Conservation (phyloP, 1,284 basidiomycete species). For the Cystobasidium pallidum region DNA sequence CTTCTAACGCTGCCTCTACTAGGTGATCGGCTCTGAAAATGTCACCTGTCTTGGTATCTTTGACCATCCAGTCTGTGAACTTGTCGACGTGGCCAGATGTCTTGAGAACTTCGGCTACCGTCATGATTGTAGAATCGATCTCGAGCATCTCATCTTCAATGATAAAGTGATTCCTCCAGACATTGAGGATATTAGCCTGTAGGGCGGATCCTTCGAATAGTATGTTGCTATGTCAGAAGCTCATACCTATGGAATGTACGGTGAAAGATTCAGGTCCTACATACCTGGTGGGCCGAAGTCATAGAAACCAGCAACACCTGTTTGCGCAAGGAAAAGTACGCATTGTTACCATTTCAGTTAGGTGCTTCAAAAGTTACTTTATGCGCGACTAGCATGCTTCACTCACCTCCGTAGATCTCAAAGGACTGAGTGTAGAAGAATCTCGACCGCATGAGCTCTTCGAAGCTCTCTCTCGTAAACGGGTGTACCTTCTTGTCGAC, state of each 20-base stretch:
- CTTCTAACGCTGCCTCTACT: constrained; percentile 89
- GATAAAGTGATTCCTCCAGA: constrained; percentile 99
- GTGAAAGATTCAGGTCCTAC: neutral
- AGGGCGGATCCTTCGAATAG: constrained; percentile 85
- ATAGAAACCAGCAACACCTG: constrained; percentile 86
- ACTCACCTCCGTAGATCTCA: constrained; percentile 92
- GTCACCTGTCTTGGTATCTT: constrained; percentile 90
- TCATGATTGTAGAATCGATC: constrained; percentile 98
- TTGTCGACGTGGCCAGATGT: constrained; percentile 97
- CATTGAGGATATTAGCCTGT: constrained; percentile 94
- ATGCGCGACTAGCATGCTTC: constrained; percentile 45
- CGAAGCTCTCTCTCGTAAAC: constrained; percentile 86
- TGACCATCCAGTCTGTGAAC: constrained; percentile 99
- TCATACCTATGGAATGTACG: neutral
- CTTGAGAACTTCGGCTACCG: constrained; percentile 91
- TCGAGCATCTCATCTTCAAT: constrained; percentile 99
- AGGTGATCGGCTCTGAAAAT: constrained; percentile 97
- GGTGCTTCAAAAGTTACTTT: neutral
- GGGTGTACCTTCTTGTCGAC: constrained; percentile 84
- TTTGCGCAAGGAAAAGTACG: neutral
- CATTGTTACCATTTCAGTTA: constrained; percentile 6
- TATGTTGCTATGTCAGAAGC: constrained; percentile 53
- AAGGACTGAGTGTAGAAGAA: constrained; percentile 99
- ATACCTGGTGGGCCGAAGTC: constrained; percentile 70
- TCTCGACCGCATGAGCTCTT: constrained; percentile 82